These are phyloP conservation scores for Lunasporangiospora selenospora DNA, from an alignment of 192 early-diverging fungal genomes.

Conservation along the genomic window DNA sequence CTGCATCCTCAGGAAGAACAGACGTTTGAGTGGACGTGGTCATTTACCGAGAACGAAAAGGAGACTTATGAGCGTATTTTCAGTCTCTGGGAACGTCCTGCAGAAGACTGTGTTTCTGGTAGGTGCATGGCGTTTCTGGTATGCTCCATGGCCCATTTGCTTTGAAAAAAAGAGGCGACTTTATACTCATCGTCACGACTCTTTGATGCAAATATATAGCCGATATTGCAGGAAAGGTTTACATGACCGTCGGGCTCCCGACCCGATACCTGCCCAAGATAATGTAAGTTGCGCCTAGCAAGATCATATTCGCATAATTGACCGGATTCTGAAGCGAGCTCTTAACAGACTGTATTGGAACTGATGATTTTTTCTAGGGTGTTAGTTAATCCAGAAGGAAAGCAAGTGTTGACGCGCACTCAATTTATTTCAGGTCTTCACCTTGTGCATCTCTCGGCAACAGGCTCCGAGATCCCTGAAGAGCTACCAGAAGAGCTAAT, in stretches of 20 bases:
- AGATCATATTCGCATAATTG: neutral
- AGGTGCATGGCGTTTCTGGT: too few species aligned
- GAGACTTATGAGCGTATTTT: constrained; percentile 31
- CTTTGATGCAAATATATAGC: constrained; percentile 3
- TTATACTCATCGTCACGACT: too few species aligned
- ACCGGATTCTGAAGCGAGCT: too few species aligned
- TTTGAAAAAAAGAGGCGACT: too few species aligned
- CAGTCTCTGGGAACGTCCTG: constrained; percentile 43
- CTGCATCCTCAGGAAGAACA: too few species aligned
- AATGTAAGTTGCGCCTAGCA: constrained; percentile 7
- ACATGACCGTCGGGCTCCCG: constrained; percentile 32
- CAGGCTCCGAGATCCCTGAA: constrained; percentile 22
- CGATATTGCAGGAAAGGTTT: constrained; percentile 44
- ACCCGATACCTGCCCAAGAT: constrained; percentile 17
- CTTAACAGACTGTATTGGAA: neutral
- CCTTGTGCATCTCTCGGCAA: constrained; percentile 22
- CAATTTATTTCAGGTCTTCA: constrained; percentile 43
- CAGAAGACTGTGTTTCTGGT: constrained; percentile 40
- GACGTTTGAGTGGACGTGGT: constrained; percentile 45
- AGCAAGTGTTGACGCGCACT: constrained; percentile 13
- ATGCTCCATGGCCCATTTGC: too few species aligned
- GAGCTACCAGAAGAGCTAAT: constrained; percentile 42
- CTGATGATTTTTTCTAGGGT: constrained; percentile 5
- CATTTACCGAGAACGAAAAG: constrained; percentile 39
- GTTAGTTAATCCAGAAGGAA: constrained; percentile 29